Percentiles rank a stretch among this genome's conserved stretches.
These are phyloP conservation scores for Mollisiaceae sp. DNA, from an alignment of 2,329 filamentous ascomycete genomes.

Conservation along the genomic window DNA sequence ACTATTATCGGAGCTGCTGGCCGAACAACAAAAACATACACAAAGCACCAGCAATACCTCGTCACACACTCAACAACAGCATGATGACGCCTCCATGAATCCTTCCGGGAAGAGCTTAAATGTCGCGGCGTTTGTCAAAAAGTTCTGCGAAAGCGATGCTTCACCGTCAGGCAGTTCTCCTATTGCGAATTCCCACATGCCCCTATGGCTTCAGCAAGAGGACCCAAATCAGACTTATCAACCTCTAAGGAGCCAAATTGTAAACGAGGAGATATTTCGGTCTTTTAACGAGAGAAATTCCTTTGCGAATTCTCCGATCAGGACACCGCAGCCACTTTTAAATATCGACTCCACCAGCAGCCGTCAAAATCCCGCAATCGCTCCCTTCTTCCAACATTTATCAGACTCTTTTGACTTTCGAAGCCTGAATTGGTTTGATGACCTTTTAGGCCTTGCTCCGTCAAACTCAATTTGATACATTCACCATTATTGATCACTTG, in stretches of 20 bases:
- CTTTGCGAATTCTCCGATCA: background rate
- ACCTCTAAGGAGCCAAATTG: background rate
- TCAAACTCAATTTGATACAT: constrained; percentile 28
- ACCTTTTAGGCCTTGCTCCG: constrained; percentile 29
- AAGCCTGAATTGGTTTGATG: constrained; percentile 32
- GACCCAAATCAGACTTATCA: constrained; percentile 1
- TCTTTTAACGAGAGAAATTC: background rate
- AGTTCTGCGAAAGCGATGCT: constrained; percentile 37
- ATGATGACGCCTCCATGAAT: constrained; percentile 16
- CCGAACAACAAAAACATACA: constrained; percentile 25
- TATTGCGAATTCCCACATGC: constrained; percentile 24
- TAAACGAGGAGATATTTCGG: background rate
- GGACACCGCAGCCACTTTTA: background rate
- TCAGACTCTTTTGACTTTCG: constrained; percentile 30
- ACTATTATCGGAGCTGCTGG: constrained; percentile 45
- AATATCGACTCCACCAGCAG: background rate
- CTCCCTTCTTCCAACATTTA: constrained; percentile 24
- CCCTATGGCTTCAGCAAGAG: constrained; percentile 26
- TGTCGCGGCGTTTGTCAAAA: constrained; percentile 39
- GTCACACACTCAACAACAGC: background rate
- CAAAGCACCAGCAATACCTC: constrained; percentile 5
- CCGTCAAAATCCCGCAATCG: constrained; percentile 10
- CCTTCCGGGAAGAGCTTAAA: constrained; percentile 33
- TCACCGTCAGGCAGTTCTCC: constrained; percentile 21
- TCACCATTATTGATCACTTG: background rate